These are phyloP conservation scores for Polygonum maritimum DNA, from an alignment of 148 eudicot genomes.

Conservation along the genomic window DNA sequence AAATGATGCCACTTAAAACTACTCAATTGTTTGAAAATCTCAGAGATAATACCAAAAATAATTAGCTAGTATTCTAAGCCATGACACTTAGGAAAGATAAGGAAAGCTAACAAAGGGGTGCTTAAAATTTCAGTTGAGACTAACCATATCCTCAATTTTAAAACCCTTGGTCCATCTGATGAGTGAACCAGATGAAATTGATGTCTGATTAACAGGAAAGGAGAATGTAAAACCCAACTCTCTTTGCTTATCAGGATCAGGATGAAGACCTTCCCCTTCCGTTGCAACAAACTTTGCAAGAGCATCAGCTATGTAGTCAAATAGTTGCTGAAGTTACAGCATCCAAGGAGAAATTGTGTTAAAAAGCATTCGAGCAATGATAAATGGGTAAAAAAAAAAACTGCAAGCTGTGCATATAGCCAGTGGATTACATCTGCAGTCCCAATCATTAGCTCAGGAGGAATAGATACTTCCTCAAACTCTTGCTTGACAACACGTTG, in stretches of 20 bases:
- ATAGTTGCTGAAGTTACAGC: conserved; percentile 56
- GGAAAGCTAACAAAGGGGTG: neutral
- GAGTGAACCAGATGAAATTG: conserved; percentile 69
- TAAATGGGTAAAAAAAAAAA: neutral
- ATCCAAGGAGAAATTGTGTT: conserved; percentile 7
- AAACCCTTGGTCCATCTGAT: conserved; percentile 97
- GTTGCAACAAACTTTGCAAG: conserved; percentile 85
- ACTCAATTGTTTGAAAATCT: neutral
- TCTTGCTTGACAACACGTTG: conserved; percentile 54
- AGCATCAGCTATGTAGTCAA: conserved; percentile 77
- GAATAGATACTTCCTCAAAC: conserved; percentile 73
- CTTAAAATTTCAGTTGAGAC: neutral
- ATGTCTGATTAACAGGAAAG: conserved; percentile 82
- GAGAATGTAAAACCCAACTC: conserved; percentile 99
- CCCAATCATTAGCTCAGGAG: conserved; percentile 78
- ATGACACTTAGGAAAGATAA: neutral
- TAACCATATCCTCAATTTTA: conserved; percentile 55
- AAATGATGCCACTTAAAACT: neutral
- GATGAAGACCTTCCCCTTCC: conserved; percentile 74
- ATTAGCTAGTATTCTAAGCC: neutral
- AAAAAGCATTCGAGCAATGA: conserved; percentile 12
- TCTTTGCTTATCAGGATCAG: conserved; percentile 66
- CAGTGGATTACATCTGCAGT: conserved; percentile 56
- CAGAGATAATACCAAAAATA: neutral
- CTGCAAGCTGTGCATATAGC: neutral